Conservation (phyloP, 2,329 filamentous ascomycete species). For the Leptographium flavum region DNA sequence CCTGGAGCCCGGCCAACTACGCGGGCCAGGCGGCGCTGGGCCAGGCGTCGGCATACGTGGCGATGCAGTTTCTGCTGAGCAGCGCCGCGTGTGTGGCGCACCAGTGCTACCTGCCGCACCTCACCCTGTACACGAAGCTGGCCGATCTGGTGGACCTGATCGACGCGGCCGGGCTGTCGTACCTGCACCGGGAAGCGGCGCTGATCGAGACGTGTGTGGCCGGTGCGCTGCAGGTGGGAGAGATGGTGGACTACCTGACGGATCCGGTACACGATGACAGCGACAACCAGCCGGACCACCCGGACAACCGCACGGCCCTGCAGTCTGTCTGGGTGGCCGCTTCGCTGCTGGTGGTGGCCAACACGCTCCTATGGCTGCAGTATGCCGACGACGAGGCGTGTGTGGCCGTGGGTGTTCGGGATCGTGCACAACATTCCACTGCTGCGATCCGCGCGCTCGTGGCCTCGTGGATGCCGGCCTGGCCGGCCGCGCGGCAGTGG, state of each 20-base stretch:
- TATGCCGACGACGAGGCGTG: slow-evolving; percentile 9
- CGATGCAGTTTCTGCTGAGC: slow-evolving; percentile 13
- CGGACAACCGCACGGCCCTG: background rate
- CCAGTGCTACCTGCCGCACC: slow-evolving; percentile 14
- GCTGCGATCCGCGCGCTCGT: slow-evolving; percentile 7
- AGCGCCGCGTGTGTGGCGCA: slow-evolving; percentile 13
- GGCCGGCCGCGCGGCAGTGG: slow-evolving; percentile 12
- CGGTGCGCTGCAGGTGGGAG: slow-evolving; percentile 10
- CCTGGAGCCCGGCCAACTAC: slow-evolving; percentile 10
- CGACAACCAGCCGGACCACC: background rate
- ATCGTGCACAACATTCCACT: slow-evolving; percentile 5
- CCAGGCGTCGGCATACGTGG: slow-evolving; percentile 10
- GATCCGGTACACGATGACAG: background rate
- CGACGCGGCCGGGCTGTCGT: slow-evolving; percentile 13
- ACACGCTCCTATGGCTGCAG: slow-evolving; percentile 12
- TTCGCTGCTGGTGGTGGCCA: slow-evolving; percentile 10
- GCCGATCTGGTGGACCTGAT: slow-evolving; percentile 10
- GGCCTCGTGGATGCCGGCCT: slow-evolving; percentile 7
- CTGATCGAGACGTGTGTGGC: slow-evolving; percentile 11
- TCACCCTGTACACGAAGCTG: slow-evolving; percentile 9
- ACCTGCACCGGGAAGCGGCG: slow-evolving; percentile 9
- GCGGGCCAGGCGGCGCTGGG: slow-evolving; percentile 9
- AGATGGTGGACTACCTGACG: slow-evolving; percentile 10
- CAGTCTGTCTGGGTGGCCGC: slow-evolving; percentile 12
- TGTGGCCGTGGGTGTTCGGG: background rate